phyloP scores from a whole-genome alignment of 306 rosid genomes.

The Cucumis cinereus region DNA sequence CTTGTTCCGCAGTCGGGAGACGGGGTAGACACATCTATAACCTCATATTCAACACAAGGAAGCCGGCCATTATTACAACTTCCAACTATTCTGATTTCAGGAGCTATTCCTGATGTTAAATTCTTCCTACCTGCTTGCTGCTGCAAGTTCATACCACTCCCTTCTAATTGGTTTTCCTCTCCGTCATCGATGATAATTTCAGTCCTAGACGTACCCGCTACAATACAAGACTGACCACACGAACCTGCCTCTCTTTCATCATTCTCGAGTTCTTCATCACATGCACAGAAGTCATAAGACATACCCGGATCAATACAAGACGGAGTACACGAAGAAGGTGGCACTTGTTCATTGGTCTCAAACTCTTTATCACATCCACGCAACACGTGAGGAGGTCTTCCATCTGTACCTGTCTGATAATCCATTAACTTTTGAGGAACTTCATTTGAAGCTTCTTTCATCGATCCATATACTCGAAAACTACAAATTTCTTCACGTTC shows the following conservation, averaged over 20 bases:
- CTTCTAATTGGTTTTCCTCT: not conserved
- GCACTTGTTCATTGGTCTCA: conserved; percentile 15
- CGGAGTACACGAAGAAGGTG: conserved; percentile 10
- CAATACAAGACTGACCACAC: conserved; percentile 16
- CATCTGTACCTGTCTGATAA: not conserved
- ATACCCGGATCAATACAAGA: not conserved
- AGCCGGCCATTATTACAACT: not conserved
- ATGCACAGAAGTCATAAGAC: not conserved
- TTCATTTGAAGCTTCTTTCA: conserved; percentile 18
- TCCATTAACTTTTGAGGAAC: conserved; percentile 11
- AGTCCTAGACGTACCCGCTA: not conserved
- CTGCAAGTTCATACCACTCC: conserved; percentile 11
- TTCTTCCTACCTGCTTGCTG: conserved; percentile 16
- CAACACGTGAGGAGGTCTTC: not conserved
- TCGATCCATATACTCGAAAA: conserved; percentile 8
- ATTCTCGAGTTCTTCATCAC: conserved; percentile 17
- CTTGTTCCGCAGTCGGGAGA: conserved; percentile 47
- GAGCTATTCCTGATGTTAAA: conserved; percentile 1
- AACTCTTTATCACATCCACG: conserved; percentile 15
- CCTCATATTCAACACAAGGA: conserved; percentile 40
- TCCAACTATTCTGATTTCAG: conserved; percentile 3
- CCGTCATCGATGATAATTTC: conserved; percentile 17
- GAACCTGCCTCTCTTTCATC: conserved; percentile 12
- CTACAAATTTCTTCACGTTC: conserved; percentile 18
- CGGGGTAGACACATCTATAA: conserved; percentile 73